Evolutionary conservation across 208 protist genomes (phyloP).

Genomic region (Phytomonas sp.): DNA sequence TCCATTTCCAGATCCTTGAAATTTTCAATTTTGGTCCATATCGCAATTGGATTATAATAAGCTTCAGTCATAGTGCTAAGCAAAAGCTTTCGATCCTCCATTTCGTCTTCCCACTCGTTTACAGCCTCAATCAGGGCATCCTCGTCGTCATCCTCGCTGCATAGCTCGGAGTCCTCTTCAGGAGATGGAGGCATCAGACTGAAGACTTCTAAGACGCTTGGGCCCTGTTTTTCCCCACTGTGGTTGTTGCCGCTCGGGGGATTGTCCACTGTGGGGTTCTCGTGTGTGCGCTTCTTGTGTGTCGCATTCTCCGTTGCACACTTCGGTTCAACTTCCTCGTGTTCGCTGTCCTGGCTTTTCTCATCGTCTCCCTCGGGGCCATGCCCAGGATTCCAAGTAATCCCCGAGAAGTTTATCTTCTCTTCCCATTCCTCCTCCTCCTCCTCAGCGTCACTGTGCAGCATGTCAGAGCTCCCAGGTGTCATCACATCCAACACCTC

Average conservation of each 20-base stretch:
- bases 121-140: constrained; percentile 36
- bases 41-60: neutral
- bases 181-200: constrained; percentile 60
- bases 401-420: constrained; percentile 40
- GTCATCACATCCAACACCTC: constrained; percentile 17
- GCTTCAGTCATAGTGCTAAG: constrained; percentile 23
- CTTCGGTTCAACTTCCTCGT: constrained; percentile 12
- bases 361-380: constrained; percentile 32
- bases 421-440: constrained; percentile 9
- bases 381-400: constrained; percentile 69
- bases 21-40: too few relatives aligned
- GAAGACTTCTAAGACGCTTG: constrained; percentile 73
- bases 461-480: constrained; percentile 9
- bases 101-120: constrained; percentile 65
- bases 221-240: constrained; percentile 21
- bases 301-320: constrained; percentile 8
- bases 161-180: constrained; percentile 41
- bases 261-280: neutral
- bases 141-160: constrained; percentile 42
- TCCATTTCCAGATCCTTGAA: too few relatives aligned
- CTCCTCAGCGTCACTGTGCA: constrained; percentile 19
- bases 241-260: constrained; percentile 4
- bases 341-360: constrained; percentile 12
- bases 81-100: constrained; percentile 61
- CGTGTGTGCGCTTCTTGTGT: constrained; percentile 21